Conservation (phyloP, 257 asterid species). For the Lycium barbarum region DNA sequence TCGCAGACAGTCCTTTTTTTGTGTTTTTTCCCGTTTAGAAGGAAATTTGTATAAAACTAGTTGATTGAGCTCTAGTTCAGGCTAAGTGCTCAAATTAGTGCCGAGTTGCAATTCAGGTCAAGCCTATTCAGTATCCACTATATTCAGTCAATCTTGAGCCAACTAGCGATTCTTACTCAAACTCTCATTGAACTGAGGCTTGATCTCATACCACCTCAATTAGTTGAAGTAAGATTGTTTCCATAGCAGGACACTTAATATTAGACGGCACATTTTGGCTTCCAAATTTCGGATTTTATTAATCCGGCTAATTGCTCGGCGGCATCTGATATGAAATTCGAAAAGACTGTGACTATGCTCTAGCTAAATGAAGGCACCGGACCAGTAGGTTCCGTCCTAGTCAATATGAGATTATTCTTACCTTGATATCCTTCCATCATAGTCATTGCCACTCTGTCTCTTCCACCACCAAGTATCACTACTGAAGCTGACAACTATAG, state of each 20-base stretch:
- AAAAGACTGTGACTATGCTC: neutral
- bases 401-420: neutral
- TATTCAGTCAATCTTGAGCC: neutral
- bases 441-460: neutral
- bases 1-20: neutral
- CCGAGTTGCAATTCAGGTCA: neutral
- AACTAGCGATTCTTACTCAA: slow-evolving; percentile 1
- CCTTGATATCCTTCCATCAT: neutral
- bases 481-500: neutral
- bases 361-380: neutral
- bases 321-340: neutral
- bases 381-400: neutral
- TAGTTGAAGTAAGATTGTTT: neutral
- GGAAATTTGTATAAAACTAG: neutral
- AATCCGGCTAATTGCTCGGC: neutral
- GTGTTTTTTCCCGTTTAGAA: neutral
- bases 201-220: neutral
- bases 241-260: neutral
- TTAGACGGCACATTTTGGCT: neutral
- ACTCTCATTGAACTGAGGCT: neutral
- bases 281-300: neutral
- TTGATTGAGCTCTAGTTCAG: neutral
- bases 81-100: neutral
- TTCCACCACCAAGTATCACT: neutral
- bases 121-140: neutral